A percentile compares a stretch with the other conserved stretches of the same genome.
Conservation (phyloP, 768 basidiomycete species). For the Mycena alexandri region DNA sequence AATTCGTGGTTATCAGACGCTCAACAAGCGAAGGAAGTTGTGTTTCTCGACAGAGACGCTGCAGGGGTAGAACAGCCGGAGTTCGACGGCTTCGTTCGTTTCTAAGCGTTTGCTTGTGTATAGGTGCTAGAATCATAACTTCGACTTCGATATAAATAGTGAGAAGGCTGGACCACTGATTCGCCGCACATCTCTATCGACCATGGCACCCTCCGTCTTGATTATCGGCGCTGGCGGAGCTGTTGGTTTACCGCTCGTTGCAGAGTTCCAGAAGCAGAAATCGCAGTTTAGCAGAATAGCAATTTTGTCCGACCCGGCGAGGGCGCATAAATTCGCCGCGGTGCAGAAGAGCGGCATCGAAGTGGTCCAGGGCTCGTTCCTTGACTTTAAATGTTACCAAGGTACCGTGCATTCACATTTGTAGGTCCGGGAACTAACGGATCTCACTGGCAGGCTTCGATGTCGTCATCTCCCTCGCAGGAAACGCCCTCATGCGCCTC, state of each 20-base stretch:
- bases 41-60: too few relatives aligned
- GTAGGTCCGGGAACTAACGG: background rate
- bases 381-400: constrained; percentile 21
- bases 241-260: constrained; percentile 7
- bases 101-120: too few relatives aligned
- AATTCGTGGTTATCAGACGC: too few relatives aligned
- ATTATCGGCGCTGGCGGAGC: constrained; percentile 25
- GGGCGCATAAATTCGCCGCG: constrained; percentile 6
- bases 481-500: constrained; percentile 11
- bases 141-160: too few relatives aligned
- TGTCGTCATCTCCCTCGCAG: constrained; percentile 12
- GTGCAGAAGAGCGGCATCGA: constrained; percentile 19
- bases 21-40: too few relatives aligned
- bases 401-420: background rate
- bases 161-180: too few relatives aligned
- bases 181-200: background rate
- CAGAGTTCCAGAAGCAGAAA: constrained; percentile 15
- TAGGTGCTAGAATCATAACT: too few relatives aligned
- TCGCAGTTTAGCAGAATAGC: constrained; percentile 14
- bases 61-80: too few relatives aligned
- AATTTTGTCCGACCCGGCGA: constrained; percentile 22
- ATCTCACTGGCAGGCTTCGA: constrained; percentile 14
- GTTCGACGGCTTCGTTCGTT: too few relatives aligned
- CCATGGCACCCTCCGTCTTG: constrained; percentile 21
- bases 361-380: constrained; percentile 22